Evolutionary conservation across 306 rosid species (phyloP).

Genomic region (Inga oerstediana): DNA sequence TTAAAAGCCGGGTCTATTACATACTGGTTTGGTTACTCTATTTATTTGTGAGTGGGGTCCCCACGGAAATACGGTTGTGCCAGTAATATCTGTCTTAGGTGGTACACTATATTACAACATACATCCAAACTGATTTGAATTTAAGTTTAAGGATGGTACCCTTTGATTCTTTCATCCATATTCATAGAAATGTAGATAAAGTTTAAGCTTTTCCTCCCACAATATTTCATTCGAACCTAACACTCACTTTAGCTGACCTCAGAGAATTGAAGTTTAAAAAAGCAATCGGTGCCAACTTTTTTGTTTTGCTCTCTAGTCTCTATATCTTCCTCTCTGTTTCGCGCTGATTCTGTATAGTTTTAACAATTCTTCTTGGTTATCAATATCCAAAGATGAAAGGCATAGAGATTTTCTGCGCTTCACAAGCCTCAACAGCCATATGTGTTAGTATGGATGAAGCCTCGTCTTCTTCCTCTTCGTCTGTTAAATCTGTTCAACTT

Average conservation of each 20-base stretch:
- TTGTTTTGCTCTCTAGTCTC: slow-evolving; percentile 26
- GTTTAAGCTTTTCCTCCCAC: not conserved
- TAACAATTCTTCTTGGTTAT: slow-evolving; percentile 15
- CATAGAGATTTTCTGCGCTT: slow-evolving; percentile 72
- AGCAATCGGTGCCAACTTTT: not conserved
- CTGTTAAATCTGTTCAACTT: slow-evolving; percentile 51
- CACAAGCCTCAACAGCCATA: slow-evolving; percentile 87
- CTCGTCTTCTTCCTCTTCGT: slow-evolving; percentile 52
- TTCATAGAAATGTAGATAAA: not conserved
- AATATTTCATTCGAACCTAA: slow-evolving; percentile 23
- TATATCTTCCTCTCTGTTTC: slow-evolving; percentile 32
- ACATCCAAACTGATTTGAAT: not conserved
- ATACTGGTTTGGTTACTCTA: not conserved
- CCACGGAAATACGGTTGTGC: not conserved
- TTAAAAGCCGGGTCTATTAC: not conserved
- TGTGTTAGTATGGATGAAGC: slow-evolving; percentile 70
- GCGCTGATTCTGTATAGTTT: slow-evolving; percentile 39
- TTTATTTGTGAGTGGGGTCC: not conserved
- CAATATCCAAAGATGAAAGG: slow-evolving; percentile 60
- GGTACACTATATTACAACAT: not conserved
- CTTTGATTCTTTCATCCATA: not conserved
- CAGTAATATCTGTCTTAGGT: not conserved
- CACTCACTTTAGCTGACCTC: slow-evolving; percentile 1
- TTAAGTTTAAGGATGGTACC: not conserved
- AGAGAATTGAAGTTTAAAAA: not conserved